Evolutionary conservation across 495 filamentous ascomycete species (phyloP).

Genomic region (Tuber indicum): DNA sequence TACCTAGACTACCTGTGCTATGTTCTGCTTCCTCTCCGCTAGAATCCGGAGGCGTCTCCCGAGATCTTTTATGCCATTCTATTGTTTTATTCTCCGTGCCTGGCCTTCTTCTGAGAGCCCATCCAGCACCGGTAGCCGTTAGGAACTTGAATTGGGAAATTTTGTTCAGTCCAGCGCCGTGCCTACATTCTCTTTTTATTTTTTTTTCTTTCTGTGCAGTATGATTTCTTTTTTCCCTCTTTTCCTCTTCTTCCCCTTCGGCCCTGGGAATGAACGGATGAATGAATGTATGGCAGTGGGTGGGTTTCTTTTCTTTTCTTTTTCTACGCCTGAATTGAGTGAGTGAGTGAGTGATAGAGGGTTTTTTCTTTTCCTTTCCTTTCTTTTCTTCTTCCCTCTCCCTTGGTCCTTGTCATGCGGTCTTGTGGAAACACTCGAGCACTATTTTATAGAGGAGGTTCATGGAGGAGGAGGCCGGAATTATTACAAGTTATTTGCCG

Average conservation of each 20-base stretch:
- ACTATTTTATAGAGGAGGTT: background rate
- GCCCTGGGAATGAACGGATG: background rate
- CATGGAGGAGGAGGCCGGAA: background rate
- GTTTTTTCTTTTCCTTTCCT: background rate
- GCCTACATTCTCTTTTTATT: background rate
- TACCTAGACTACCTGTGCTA: background rate
- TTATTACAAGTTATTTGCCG: background rate
- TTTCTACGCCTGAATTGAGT: background rate
- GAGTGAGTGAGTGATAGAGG: background rate
- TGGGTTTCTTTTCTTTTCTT: background rate
- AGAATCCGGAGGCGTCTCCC: background rate
- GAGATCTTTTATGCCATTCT: background rate
- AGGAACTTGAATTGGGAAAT: background rate
- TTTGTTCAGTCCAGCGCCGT: background rate
- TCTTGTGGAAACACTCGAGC: background rate
- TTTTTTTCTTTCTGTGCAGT: background rate
- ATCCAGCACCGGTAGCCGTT: background rate
- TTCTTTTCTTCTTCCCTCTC: background rate
- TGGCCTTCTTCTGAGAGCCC: background rate
- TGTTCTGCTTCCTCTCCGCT: background rate
- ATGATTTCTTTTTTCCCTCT: background rate
- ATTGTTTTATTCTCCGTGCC: background rate
- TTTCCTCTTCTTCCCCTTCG: background rate
- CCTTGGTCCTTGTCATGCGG: background rate
- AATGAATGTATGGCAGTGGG: background rate